Base-by-base conservation (phyloP, 805 yeast species). In the Candida vaughaniae region DNA sequence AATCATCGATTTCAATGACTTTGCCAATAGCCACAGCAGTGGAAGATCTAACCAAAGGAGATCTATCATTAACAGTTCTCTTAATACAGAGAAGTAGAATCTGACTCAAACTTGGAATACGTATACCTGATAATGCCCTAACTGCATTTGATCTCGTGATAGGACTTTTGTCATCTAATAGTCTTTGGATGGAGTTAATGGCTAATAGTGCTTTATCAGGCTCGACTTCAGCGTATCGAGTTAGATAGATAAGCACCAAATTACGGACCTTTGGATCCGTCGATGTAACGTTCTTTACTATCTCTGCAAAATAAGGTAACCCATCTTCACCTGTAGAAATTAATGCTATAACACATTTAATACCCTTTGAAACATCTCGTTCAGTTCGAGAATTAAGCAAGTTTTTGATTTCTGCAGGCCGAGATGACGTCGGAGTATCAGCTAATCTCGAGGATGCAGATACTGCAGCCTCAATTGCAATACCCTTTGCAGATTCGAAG, bases 151-250 rank as follows among this genome's bases (percentile, higher is more conserved):
- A 75, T 45, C 98, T 68, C 12, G 73, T 66, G 8, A 77, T 71
- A 2, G 95, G 83, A 42, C 73, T 75, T 46, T 78, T 78, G 49
- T 88, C 96, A 7, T 73, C 67, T 19, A 91, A 62, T 1, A 87
- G 73, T 59, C 85, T 88, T 58, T 93, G 99, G 33, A 93, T 85
- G 1, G 97, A 85, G 58, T 93, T 93, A 46, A 93, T 85, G 1
- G 96, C 80, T 31, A 93, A 68, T 15, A 93, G 71, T 2, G 98
- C 93, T n/a, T 86, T 74, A 56, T 90, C 95, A 7, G 93, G 96
- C 48, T 87, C 90, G 38, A 69, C 59, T 44, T 87, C 95, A 16
- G 95, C 93, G 56, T 78, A 88, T 38, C 85, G 71, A 29, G 81
- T 64, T 33, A 93, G 62, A 48, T 86, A 87, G 1, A 83, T 69